Evolutionary conservation across 805 yeast genomes (phyloP), one percentile per base, ranked within the genome.

Genomic region (Candida argentea): DNA sequence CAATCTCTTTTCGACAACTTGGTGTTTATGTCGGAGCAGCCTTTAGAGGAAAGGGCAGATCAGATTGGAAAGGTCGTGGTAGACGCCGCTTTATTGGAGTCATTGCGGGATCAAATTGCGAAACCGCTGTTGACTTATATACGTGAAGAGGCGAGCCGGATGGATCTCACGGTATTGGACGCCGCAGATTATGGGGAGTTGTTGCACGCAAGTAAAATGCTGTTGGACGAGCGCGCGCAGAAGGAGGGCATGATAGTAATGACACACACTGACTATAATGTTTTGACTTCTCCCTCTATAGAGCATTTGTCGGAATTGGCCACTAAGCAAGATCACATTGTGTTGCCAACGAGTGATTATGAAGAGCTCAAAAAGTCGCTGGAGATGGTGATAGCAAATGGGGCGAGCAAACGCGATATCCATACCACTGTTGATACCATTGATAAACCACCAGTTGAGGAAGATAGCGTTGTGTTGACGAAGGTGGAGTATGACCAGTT

Each of bases 371-470:
- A 33, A 21, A 13, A 16, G 5, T 12, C 16, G n/a, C 32, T 39
- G 8, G 25, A 32, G 15, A 48, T 41, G 22, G 30, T 44, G 3
- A 14, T 44, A 6, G 46, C 38, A 16, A 23, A 22, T 6, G 28
- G 28, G 16, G 35, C 32, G 13, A 23, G n/a, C 8, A 27, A 25
- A 14, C 33, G 30, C n/a, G 16, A 24, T 14, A 26, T 15, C 15
- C 20, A 28, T 16, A 22, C 37, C 52, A 2, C 47, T 44, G 6
- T 30, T 27, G 10, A 46, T 40, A 30, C 24, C 38, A 2, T 31
- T 46, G 23, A 46, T 35, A 24, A 46, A 40, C 37, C 45, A 48
- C 25, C 50, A 33, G 20, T 42, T 45, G 6, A 39, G 42, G 45
- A 48, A 47, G 3, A 20, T 42, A 4, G 28, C 41, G 17, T 26